These are phyloP conservation scores for Thermothelomyces thermophilus DNA, from an alignment of 2,329 filamentous ascomycete species.

Conservation along the genomic window DNA sequence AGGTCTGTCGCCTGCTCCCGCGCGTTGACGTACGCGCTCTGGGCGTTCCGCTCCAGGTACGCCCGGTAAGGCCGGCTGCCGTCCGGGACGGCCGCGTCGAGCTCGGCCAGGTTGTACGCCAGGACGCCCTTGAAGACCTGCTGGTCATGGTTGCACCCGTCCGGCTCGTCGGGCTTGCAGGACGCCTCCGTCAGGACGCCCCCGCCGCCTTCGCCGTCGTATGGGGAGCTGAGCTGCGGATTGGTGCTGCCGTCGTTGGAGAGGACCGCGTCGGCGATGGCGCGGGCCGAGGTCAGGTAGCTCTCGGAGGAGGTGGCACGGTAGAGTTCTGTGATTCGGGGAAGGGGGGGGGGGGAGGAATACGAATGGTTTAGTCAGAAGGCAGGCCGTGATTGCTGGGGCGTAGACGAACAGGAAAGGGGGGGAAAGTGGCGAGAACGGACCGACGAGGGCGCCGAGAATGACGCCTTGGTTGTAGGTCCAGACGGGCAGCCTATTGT, in stretches of 20 bases:
- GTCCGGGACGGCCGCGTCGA: slow-evolving; percentile 34
- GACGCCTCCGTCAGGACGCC: slow-evolving; percentile 42
- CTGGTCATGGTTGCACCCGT: slow-evolving; percentile 46
- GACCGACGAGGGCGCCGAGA: slow-evolving; percentile 43
- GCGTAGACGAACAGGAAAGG: background rate
- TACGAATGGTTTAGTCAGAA: background rate
- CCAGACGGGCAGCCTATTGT: slow-evolving; percentile 45
- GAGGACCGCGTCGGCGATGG: slow-evolving; percentile 50
- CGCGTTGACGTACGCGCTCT: slow-evolving; percentile 12
- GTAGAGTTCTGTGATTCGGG: slow-evolving; percentile 35
- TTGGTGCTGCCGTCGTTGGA: slow-evolving; percentile 27
- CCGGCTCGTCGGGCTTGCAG: slow-evolving; percentile 38
- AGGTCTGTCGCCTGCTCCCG: slow-evolving; percentile 1
- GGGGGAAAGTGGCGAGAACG: background rate
- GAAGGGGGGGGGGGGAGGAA: background rate
- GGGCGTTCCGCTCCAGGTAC: slow-evolving; percentile 23
- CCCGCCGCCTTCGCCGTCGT: slow-evolving; percentile 27
- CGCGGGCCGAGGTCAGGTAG: slow-evolving; percentile 38
- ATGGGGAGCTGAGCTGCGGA: background rate
- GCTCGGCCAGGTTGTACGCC: slow-evolving; percentile 53
- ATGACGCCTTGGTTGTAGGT: slow-evolving; percentile 55
- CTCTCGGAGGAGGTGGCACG: slow-evolving; percentile 36
- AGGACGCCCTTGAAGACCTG: slow-evolving; percentile 63
- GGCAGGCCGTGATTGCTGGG: background rate
- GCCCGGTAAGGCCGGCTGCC: slow-evolving; percentile 17